Evolutionary conservation across 2,329 filamentous ascomycete species (phyloP).

Genomic region (Elsinoe fawcettii): DNA sequence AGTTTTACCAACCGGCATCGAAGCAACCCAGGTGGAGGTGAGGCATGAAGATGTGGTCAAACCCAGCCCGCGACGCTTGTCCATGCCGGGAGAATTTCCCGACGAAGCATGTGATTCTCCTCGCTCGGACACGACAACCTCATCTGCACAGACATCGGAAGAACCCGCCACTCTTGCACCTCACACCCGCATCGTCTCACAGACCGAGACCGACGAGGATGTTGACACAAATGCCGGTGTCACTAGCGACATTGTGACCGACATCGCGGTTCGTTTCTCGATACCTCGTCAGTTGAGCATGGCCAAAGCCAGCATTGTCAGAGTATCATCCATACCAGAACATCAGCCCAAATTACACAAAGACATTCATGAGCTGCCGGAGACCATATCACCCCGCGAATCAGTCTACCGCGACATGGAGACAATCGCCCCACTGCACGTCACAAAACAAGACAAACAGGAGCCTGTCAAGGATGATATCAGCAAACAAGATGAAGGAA

Average conservation of each 20-base stretch:
- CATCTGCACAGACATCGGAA: slow-evolving; percentile 7
- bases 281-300: slow-evolving; percentile 28
- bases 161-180: neutral
- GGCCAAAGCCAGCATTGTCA: slow-evolving; percentile 19
- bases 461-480: neutral
- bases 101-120: slow-evolving; percentile 10
- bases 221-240: slow-evolving; percentile 26
- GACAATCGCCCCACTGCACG: slow-evolving; percentile 29
- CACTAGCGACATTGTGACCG: slow-evolving; percentile 29
- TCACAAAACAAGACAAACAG: slow-evolving; percentile 24
- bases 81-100: neutral
- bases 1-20: neutral
- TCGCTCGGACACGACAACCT: neutral
- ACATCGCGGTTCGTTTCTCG: slow-evolving; percentile 33
- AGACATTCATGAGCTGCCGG: slow-evolving; percentile 16
- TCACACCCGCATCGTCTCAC: neutral
- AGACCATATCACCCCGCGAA: slow-evolving; percentile 9
- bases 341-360: slow-evolving; percentile 15
- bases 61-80: neutral
- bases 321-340: slow-evolving; percentile 27
- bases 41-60: neutral
- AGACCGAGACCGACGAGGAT: slow-evolving; percentile 1
- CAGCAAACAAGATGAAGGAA: slow-evolving; percentile 1
- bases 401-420: slow-evolving; percentile 20
- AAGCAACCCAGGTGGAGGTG: neutral